Evolutionary conservation across 176 grass and related monocot genomes (phyloP), one percentile per base, ranked within the genome.

Genomic region (Secale cereale): DNA sequence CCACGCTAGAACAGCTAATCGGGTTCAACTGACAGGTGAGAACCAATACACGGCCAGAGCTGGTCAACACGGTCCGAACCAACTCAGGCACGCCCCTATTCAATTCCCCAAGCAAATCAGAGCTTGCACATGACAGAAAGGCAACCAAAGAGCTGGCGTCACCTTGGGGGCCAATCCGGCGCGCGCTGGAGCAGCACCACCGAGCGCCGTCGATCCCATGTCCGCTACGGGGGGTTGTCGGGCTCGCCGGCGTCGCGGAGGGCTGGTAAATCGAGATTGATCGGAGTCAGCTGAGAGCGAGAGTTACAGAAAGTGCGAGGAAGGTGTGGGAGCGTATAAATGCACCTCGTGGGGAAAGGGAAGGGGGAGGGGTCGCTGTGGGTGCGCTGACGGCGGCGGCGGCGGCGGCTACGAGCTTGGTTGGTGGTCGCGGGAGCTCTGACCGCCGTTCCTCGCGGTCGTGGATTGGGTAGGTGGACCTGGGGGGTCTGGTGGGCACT

Each of bases 181-280:
- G 3, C 59, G 78, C 27, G 59, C 60, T 36, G 81, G 60, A 82
- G 75, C 56, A 11, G 70, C 74, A 17, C 83, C 74, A 45, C 88
- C 43, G 39, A 88, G 65, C 37, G 80, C 78, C 37, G 37, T 57
- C 13, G 81, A 89, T 37, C 61, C 77, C 92, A 94, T 94, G 5
- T 41, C 23, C 66, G 66, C 8, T 3, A 17, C 19, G 20, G 66
- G 41, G 23, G 4, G 78, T 5, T 6, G 30, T 61, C 32, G 25
- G 22, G 54, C 54, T 36, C 48, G 48, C 48, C 48, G 48, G 48
- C 48, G 48, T 52, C 48, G 48, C 48, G 48, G 6, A 22, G 40
- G 40, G 23, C 25, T 48, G 40, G 12, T 2, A 30, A 30, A 20
- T 57, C 54, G 54, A 57, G 54, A 57, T 57, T 57, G 54, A 9